Base-by-base conservation (phyloP, 345 rosid species). In the Brassica cretica region DNA sequence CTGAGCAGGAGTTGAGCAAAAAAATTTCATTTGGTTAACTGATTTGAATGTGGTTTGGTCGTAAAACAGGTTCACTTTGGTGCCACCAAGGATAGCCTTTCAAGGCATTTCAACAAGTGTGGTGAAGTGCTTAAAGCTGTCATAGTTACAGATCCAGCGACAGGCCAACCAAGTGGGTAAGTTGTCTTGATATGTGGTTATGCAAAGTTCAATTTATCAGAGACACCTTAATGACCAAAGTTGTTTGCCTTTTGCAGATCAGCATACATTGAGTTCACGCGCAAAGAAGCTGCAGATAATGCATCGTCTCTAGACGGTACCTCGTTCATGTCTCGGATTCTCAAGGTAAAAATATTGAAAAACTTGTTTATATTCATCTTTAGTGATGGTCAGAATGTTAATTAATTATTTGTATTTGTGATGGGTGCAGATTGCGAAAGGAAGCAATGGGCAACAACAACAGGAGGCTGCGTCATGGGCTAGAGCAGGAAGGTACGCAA, bases 101-200 rank as follows among this genome's bases (percentile, higher is more conserved):
- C 97, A 37, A 87, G 92, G 73, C 97, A 93, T 80, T 93, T 96
- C 76, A 93, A 88, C 30, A 96, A 89, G 89, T 91, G 84, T 76
- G 99, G 99, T 3, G 95, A 93, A 80, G 93, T 96, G 35, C 85
- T 93, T 5, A 91, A 96, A 84, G 99, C 93, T 69, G 81, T 89
- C 74, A 90, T 93, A 68, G 84, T 91, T 58, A 89, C 91, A 62
- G 99, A 96, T 80, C 93, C 93, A 39, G 87, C 96, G 29, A 93
- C 98, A 16, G 95, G 97, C 68, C 96, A 90, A 78, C 95, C 98
- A 12, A 88, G 80, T 82, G 99, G 99, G 99, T 93, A 82, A 82
- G 84, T 61, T 56, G 6, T 21, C 24, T 21, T 21, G 24, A 21
- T 21, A 21, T 21, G 24, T 21, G 24, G 24, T 21, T 21, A 21